Base-by-base conservation (phyloP, 1,139 yeast species). In the Diutina rugosa region DNA sequence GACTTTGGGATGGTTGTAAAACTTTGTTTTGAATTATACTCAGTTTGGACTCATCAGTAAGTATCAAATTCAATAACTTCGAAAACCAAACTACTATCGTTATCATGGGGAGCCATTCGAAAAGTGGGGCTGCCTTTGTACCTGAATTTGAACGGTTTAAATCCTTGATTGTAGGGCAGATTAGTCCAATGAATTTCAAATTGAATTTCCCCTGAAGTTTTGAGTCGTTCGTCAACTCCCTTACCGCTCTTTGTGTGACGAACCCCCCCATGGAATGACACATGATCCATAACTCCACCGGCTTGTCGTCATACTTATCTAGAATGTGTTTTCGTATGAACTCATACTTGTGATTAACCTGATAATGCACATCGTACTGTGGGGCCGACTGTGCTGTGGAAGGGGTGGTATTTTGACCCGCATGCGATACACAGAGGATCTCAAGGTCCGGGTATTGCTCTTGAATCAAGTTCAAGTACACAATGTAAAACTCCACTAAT, bases 81-180 rank as follows among this genome's bases (percentile, higher is more conserved):
- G 67, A 59, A 14, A 72, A 55, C 6, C 64, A 46, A 10, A 68
- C 57, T 9, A 29, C 28, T 1, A 41, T 49, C 18, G 61, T 61
- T n/a, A 73, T 63, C 3, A 74, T 46, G 0, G 82, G 81, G 2
- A 77, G 57, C 9, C 62, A 62, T 5, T 62, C 58, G 58, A 70
- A 68, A 6, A 79, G 57, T 29, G 61, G 58, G 2, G 70, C 64
- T 54, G 83, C 69, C 16, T 61, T 55, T 3, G 63, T 62, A 0
- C 90, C 90, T 21, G 80, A 78, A 10, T 67, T 69, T 3, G 86
- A 80, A 52, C 67, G 65, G 18, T 79, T 78, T 46, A 85, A 80
- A 60, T 83, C 83, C 29, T 74, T 71, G 26, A 85, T 72, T 0
- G 90, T 83, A 1, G 90, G 90, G 51, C 86, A 83, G 16, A 84